phyloP scores from a whole-genome alignment of 805 yeast species.

The Debaryomyces tyrocola region DNA sequence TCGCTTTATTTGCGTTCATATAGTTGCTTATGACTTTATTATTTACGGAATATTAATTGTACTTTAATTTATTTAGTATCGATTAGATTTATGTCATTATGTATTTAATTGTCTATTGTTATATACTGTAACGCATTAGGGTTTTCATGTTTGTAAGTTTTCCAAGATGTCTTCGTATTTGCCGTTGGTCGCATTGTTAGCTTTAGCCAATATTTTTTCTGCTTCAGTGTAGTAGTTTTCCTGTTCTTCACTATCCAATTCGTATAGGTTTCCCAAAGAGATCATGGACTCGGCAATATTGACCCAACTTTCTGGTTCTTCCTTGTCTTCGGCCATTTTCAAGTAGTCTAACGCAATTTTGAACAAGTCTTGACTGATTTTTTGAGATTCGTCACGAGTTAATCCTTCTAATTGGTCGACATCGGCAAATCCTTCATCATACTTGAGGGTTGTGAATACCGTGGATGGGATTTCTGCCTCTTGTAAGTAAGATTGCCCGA shows the following conservation, averaged over 20 bases:
- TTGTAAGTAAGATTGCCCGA: slow-evolving; percentile 64
- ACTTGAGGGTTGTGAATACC: slow-evolving; percentile 55
- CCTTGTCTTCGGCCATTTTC: slow-evolving; percentile 59
- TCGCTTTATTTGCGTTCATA: too few relatives aligned
- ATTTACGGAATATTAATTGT: neutral
- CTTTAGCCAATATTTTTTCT: slow-evolving; percentile 62
- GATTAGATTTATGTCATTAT: neutral
- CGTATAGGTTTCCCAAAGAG: slow-evolving; percentile 71
- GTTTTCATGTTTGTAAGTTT: slow-evolving; percentile 22
- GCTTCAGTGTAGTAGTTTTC: slow-evolving; percentile 67
- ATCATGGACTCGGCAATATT: slow-evolving; percentile 84
- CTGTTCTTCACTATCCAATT: slow-evolving; percentile 66
- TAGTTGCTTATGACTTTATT: too few relatives aligned
- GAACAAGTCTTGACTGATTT: slow-evolving; percentile 48
- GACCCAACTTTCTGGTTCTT: slow-evolving; percentile 80
- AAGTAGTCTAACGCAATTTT: slow-evolving; percentile 58
- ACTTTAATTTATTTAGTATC: neutral
- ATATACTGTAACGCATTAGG: too few relatives aligned
- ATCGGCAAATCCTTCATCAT: slow-evolving; percentile 47
- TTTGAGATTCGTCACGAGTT: slow-evolving; percentile 43
- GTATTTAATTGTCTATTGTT: neutral
- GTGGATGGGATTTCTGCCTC: slow-evolving; percentile 63
- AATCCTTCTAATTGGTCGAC: slow-evolving; percentile 35
- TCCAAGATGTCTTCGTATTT: slow-evolving; percentile 65
- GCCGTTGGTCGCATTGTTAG: slow-evolving; percentile 80